A percentile compares a stretch with the other conserved stretches of the same genome.
phyloP scores from a whole-genome alignment of 768 basidiomycete species.

The Pulveroboletus sp. region DNA sequence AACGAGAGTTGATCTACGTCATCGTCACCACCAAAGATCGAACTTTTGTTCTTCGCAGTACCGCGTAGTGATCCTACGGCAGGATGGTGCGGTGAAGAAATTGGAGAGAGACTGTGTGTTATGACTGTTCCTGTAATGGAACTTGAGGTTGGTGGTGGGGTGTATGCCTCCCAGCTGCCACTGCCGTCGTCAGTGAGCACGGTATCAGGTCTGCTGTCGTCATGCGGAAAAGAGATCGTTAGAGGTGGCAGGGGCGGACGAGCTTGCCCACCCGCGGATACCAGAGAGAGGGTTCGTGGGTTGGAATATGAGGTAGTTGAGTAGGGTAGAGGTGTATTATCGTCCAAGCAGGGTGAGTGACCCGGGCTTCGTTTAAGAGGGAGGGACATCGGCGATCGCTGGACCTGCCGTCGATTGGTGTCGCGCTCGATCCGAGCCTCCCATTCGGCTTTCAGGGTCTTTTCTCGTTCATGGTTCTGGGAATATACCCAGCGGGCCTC shows the following conservation, averaged over 20 bases:
- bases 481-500: constrained; percentile 83
- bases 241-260: constrained; percentile 49
- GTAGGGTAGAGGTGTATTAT: constrained; percentile 17
- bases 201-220: constrained; percentile 51
- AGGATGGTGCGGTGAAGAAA: constrained; percentile 15
- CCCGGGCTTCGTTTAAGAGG: constrained; percentile 26
- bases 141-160: constrained; percentile 54
- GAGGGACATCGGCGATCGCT: constrained; percentile 20
- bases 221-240: constrained; percentile 34
- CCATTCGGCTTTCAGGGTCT: constrained; percentile 50
- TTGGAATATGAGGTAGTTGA: constrained; percentile 3
- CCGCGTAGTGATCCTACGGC: constrained; percentile 38
- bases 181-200: constrained; percentile 45
- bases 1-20: constrained; percentile 54
- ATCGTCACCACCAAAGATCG: constrained; percentile 42
- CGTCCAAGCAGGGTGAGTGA: constrained; percentile 23
- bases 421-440: constrained; percentile 35
- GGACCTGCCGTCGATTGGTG: constrained; percentile 25
- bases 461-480: constrained; percentile 66
- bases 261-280: constrained; percentile 34
- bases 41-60: constrained; percentile 27
- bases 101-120: constrained; percentile 36
- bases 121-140: constrained; percentile 44
- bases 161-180: constrained; percentile 58
- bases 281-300: constrained; percentile 25